These are phyloP conservation scores for Pichia californica DNA, from an alignment of 805 yeast species.

Conservation along the genomic window DNA sequence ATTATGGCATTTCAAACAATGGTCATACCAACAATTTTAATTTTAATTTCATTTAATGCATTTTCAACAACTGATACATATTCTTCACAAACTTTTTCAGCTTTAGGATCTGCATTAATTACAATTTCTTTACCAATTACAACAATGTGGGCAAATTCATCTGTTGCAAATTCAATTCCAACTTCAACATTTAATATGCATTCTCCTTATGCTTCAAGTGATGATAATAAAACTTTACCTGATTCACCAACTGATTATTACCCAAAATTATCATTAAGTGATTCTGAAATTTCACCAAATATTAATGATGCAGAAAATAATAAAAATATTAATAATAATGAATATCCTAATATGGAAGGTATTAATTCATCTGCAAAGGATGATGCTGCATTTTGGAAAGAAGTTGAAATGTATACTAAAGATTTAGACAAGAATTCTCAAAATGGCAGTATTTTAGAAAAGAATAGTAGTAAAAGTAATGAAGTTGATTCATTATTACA, in stretches of 20 bases:
- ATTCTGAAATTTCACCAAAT: background rate
- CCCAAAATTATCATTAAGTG: conserved; percentile 3
- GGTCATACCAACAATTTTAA: conserved; percentile 66
- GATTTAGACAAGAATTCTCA: conserved; percentile 20
- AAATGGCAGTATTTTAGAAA: background rate
- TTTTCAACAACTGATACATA: conserved; percentile 11
- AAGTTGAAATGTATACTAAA: conserved; percentile 25
- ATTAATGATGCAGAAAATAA: background rate
- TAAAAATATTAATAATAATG: background rate
- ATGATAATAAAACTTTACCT: conserved; percentile 6
- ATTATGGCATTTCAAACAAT: conserved; percentile 81
- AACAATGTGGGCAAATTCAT: conserved; percentile 80
- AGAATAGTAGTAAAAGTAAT: too few species aligned
- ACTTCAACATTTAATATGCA: conserved; percentile 29
- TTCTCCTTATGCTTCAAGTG: conserved; percentile 15
- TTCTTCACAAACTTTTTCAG: conserved; percentile 35
- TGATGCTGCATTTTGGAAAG: conserved; percentile 26
- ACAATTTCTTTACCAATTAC: conserved; percentile 75
- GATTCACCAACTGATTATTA: conserved; percentile 7
- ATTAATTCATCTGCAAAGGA: conserved; percentile 11
- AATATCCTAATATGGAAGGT: conserved; percentile 4
- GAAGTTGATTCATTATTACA: background rate
- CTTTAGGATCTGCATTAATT: conserved; percentile 54
- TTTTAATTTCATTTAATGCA: conserved; percentile 42
- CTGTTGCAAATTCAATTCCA: conserved; percentile 43